Base-by-base conservation (phyloP, 257 asterid species). In the Mentha longifolia region DNA sequence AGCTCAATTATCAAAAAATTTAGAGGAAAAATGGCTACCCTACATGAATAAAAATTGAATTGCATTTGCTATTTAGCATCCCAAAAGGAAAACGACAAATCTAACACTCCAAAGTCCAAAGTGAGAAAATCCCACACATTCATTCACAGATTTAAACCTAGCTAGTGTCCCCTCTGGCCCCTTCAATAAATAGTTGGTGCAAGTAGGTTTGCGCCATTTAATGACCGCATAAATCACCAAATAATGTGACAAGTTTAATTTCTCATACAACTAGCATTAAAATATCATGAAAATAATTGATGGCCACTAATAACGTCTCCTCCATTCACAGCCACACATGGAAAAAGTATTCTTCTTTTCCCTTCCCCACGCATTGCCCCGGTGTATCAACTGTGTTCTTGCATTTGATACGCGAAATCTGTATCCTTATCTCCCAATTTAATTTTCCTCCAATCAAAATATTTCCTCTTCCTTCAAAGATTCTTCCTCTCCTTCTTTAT, bases 381-480 rank as follows among this genome's bases (percentile, higher is more conserved):
- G 88, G 33, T 81, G 85, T 70, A 67, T 50, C 78, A 73, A 60
- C 70, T 46, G 1, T 58, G 72, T 68, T 79, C 86, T 58, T 28
- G 82, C 78, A 78, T 82, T 82, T 76, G 87, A 77, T 84, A 42
- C 72, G 68, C 74, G 31, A 57, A 76, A 16, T 42, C 72, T 35
- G 12, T 22, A 57, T 22, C 61, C 77, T 76, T 75, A 75, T 72
- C 79, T 58, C 45, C 65, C 71, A 19, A 16, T 22, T n/a, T 30
- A 5, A 3, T 16, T 9, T 16, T 47, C 52, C 66, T 28, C 72
- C 76, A 30, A 20, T 42, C 70, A 72, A 77, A 73, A 45, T 50
- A 30, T 30, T 31, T 6, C 47, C 70, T 61, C 28, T 46, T 30
- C 56, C 52, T 65, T 6, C 49, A 31, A 58, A 61, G 22, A 35